Evolutionary conservation across 345 rosid species (phyloP), one percentile per base, ranked within the genome.

Genomic region (Laguncularia racemosa): DNA sequence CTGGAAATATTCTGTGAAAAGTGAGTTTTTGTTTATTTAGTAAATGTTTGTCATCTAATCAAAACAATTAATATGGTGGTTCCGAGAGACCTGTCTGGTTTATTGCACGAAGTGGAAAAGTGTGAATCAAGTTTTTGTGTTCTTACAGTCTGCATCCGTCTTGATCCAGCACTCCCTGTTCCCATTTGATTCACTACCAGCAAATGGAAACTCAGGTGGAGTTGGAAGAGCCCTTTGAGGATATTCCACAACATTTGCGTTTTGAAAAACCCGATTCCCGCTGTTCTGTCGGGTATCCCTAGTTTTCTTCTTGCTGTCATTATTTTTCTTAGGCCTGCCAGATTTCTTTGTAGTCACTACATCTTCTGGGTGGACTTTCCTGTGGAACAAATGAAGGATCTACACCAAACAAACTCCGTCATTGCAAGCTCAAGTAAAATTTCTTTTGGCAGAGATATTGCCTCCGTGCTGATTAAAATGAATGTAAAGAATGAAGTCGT

Each of bases 71-170:
- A 4, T 33, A 33, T 33, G 40, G 11, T 23, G 28, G 4, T 23
- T 23, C 28, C 28, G 5, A 23, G 28, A 1, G 28, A 23, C 28
- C 28, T 23, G 28, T 6, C 3, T 6, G 28, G 28, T 23, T 23
- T 2, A 23, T 23, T 23, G 28, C 28, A 0, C 9, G 40, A 6
- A 4, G 7, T 33, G 10, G 15, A 17, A 14, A 14, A 48, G 18
- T 1, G 0, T 19, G 17, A 1, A 33, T 56, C 21, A 33, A n/a
- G 15, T 23, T 4, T 8, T 48, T 14, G 48, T 33, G 17, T 75
- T 80, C 95, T 81, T 84, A 87, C 95, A 87, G 56, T 87, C 86
- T 52, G 86, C 89, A 20, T 88, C 95, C 48, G 95, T 82, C 65
- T 76, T 88, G 75, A 84, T 81, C 95, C 95, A 88, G 74, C 71